Conservation (phyloP, 257 asterid species). For the Euphrasia confusa region DNA sequence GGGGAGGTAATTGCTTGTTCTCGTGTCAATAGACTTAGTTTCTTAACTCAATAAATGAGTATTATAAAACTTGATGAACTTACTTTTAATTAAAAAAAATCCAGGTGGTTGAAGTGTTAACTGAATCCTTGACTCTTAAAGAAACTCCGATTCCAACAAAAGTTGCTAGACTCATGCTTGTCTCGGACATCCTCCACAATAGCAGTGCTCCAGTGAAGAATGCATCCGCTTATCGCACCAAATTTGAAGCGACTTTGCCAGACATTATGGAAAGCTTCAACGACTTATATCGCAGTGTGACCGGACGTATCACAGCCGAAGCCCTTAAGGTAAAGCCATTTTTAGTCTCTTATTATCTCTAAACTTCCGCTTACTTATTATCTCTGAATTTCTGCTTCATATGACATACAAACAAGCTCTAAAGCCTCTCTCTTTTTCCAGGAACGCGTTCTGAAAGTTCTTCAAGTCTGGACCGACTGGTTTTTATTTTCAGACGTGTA, state of each 20-base stretch:
- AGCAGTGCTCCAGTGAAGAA: constrained; percentile 96
- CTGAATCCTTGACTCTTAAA: constrained; percentile 92
- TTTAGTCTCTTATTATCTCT: background rate
- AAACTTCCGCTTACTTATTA: background rate
- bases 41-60: background rate
- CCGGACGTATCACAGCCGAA: constrained; percentile 81
- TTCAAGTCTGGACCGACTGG: constrained; percentile 85
- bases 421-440: constrained; percentile 28
- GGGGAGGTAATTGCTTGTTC: constrained; percentile 54
- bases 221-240: constrained; percentile 95
- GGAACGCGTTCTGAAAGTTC: constrained; percentile 75
- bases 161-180: constrained; percentile 99
- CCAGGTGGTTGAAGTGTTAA: constrained; percentile 85
- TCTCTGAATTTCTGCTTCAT: background rate
- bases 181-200: constrained; percentile 93
- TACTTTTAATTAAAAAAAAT: constrained; percentile 7
- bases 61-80: background rate
- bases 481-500: constrained; percentile 70
- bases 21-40: constrained; percentile 12
- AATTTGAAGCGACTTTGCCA: constrained; percentile 81
- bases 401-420: constrained; percentile 10
- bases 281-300: constrained; percentile 85
- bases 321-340: constrained; percentile 59
- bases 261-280: constrained; percentile 93
- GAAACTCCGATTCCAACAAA: constrained; percentile 96